Percentiles rank a stretch among this genome's conserved stretches.
These are phyloP conservation scores for Phytophthora syringae DNA, from an alignment of 352 stramenopile species.

Conservation along the genomic window DNA sequence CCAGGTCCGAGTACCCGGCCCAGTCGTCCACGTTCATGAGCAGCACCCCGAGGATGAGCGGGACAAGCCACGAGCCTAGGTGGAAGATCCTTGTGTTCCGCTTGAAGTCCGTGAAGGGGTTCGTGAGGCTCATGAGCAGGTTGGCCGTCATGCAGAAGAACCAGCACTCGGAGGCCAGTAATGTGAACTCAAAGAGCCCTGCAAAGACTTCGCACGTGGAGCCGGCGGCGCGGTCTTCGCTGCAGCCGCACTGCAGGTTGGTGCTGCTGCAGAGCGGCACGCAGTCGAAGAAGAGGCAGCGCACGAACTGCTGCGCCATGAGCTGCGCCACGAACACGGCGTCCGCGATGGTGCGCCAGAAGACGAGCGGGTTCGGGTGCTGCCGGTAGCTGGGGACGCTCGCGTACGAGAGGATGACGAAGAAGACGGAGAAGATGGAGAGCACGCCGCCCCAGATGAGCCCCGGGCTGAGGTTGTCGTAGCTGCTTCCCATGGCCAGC, in stretches of 20 bases:
- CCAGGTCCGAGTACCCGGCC: slow-evolving; percentile 86
- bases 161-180: slow-evolving; percentile 87
- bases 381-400: slow-evolving; percentile 83
- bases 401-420: slow-evolving; percentile 85
- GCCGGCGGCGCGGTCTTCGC: slow-evolving; percentile 42
- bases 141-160: slow-evolving; percentile 93
- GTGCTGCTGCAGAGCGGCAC: slow-evolving; percentile 70
- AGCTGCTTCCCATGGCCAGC: slow-evolving; percentile 64
- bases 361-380: slow-evolving; percentile 89
- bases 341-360: slow-evolving; percentile 89
- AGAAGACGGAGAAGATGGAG: slow-evolving; percentile 86
- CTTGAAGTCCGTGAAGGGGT: slow-evolving; percentile 92
- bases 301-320: slow-evolving; percentile 81
- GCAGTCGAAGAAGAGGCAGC: slow-evolving; percentile 84
- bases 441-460: slow-evolving; percentile 88
- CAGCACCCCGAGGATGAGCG: slow-evolving; percentile 64
- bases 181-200: slow-evolving; percentile 85
- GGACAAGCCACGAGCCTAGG: slow-evolving; percentile 82
- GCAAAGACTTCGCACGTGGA: slow-evolving; percentile 78
- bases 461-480: slow-evolving; percentile 80
- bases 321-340: slow-evolving; percentile 85
- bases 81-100: slow-evolving; percentile 86
- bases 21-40: slow-evolving; percentile 80
- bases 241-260: slow-evolving; percentile 85
- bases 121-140: slow-evolving; percentile 86